These are phyloP conservation scores for Penicillium psychrofluorescens DNA, from an alignment of 495 filamentous ascomycete species.

Conservation along the genomic window DNA sequence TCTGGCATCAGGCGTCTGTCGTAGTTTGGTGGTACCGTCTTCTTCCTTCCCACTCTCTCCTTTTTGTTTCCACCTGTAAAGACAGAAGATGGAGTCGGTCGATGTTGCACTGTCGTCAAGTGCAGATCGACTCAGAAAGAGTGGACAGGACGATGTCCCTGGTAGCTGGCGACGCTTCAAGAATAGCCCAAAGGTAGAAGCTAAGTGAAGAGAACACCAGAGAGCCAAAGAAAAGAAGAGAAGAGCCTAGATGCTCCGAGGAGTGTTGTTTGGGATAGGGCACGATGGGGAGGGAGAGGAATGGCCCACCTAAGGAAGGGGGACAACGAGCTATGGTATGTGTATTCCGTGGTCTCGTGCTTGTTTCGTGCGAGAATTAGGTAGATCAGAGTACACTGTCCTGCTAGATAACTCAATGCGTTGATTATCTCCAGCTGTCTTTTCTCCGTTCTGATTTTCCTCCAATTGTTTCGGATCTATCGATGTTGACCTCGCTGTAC, in stretches of 20 bases:
- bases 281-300: constrained; percentile 17
- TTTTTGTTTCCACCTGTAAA: not conserved
- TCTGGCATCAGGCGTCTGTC: not conserved
- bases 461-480: not conserved
- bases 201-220: constrained; percentile 7
- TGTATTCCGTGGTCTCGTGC: constrained; percentile 1
- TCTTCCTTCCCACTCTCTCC: not conserved
- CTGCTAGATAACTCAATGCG: not conserved
- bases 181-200: constrained; percentile 11
- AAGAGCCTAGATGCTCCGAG: constrained; percentile 19
- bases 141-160: constrained; percentile 21
- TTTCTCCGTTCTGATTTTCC: not conserved
- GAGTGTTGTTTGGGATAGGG: constrained; percentile 15
- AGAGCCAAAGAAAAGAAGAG: constrained; percentile 11
- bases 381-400: not conserved
- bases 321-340: constrained; percentile 21
- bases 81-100: not conserved
- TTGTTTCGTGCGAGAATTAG: not conserved
- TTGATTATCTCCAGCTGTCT: not conserved
- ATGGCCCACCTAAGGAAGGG: constrained; percentile 11
- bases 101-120: constrained; percentile 7
- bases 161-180: constrained; percentile 1
- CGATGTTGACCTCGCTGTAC: too few species aligned
- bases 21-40: not conserved
- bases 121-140: constrained; percentile 13